A percentile compares a stretch with the other conserved stretches of the same genome.
These are phyloP conservation scores for Herpetospermum pedunculosum DNA, from an alignment of 306 rosid species.

Conservation along the genomic window DNA sequence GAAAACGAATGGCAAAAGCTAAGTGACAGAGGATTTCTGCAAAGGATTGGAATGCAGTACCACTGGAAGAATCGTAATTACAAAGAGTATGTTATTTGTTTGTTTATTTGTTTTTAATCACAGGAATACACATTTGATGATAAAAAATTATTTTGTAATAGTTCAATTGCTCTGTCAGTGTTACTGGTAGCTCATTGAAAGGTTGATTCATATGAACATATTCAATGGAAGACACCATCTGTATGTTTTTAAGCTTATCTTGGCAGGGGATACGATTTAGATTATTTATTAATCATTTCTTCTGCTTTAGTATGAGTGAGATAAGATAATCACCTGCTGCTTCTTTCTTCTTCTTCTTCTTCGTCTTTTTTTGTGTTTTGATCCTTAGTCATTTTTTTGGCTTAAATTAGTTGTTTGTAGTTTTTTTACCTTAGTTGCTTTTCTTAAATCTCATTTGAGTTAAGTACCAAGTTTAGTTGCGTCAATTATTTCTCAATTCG, in stretches of 20 bases:
- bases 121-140: background rate
- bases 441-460: background rate
- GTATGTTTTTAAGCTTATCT: background rate
- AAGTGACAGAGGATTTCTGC: conserved; percentile 59
- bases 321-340: too few relatives aligned
- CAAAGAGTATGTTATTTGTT: conserved; percentile 32
- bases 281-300: background rate
- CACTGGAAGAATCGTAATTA: conserved; percentile 95
- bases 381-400: background rate
- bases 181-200: background rate
- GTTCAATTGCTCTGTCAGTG: background rate
- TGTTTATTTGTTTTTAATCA: background rate
- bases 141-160: background rate
- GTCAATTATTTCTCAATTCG: background rate
- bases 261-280: background rate
- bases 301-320: background rate
- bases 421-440: background rate
- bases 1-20: conserved; percentile 49
- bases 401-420: background rate
- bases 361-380: too few relatives aligned
- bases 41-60: conserved; percentile 92
- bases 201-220: background rate
- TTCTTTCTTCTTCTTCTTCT: too few relatives aligned
- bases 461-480: background rate
- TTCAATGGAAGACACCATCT: background rate